Evolutionary conservation across 441 rosid genomes (phyloP).

Genomic region (Rhodomyrtus psidioides): DNA sequence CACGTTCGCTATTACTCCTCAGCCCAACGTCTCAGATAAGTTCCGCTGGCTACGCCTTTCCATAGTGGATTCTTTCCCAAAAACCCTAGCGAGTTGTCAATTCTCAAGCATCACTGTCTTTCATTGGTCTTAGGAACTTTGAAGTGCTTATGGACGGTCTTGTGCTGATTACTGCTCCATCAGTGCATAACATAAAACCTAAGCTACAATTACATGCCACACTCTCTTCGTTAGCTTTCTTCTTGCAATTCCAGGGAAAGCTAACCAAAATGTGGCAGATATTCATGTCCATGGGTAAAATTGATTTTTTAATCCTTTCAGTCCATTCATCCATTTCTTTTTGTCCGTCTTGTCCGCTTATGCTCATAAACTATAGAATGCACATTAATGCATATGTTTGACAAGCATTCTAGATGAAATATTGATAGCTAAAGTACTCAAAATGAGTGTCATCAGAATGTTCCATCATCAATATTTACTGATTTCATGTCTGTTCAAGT

Average conservation of each 20-base stretch:
- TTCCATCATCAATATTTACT: neutral
- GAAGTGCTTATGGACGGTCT: slow-evolving; percentile 12
- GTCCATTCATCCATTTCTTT: neutral
- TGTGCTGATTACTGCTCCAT: slow-evolving; percentile 8
- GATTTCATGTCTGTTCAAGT: no score
- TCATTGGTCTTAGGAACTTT: neutral
- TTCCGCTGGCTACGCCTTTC: neutral
- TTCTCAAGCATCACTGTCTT: neutral
- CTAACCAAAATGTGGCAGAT: neutral
- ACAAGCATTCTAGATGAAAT: neutral
- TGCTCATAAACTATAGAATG: neutral
- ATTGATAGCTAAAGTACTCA: neutral
- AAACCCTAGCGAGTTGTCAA: neutral
- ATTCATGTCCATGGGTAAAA: neutral
- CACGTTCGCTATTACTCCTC: neutral
- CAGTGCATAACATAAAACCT: slow-evolving; percentile 11
- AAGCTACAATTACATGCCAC: slow-evolving; percentile 3
- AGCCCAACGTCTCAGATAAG: neutral
- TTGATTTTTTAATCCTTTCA: neutral
- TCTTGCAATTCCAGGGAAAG: neutral
- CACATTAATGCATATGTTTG: neutral
- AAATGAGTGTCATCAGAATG: neutral
- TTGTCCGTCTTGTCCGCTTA: neutral
- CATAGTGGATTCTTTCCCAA: neutral
- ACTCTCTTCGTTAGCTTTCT: neutral